Conservation (phyloP, 140 eudicot genomes). For the Anethum foeniculum region DNA sequence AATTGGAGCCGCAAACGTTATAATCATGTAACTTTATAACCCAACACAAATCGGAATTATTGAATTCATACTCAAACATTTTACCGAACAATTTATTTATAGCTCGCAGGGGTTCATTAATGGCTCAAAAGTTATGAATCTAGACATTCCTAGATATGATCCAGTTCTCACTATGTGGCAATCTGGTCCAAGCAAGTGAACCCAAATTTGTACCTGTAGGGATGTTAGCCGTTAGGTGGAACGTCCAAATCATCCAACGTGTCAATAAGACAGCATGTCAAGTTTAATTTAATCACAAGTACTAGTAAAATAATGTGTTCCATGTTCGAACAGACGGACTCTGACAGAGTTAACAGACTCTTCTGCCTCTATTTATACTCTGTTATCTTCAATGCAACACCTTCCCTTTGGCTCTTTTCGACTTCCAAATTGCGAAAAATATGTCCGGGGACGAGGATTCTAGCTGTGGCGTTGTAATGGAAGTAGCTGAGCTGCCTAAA, state of each 20-base stretch:
- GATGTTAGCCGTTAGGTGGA: slow-evolving; percentile 40
- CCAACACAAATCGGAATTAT: too few relatives aligned
- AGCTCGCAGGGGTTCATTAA: background rate
- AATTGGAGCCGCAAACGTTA: too few relatives aligned
- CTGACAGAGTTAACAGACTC: slow-evolving; percentile 16
- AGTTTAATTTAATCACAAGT: background rate
- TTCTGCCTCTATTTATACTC: slow-evolving; percentile 30
- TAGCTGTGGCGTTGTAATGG: slow-evolving; percentile 12
- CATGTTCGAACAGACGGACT: slow-evolving; percentile 21
- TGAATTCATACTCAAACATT: too few relatives aligned
- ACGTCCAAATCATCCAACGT: slow-evolving; percentile 50
- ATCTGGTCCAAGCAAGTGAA: background rate
- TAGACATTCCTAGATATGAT: background rate
- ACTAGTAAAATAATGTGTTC: slow-evolving; percentile 3
- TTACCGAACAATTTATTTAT: too few relatives aligned
- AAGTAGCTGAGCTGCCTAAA: slow-evolving; percentile 22
- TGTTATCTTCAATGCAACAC: slow-evolving; percentile 29
- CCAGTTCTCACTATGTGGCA: slow-evolving; percentile 14
- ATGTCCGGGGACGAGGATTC: slow-evolving; percentile 8
- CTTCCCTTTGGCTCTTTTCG: slow-evolving; percentile 33
- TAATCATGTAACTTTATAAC: too few relatives aligned
- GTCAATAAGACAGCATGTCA: slow-evolving; percentile 20
- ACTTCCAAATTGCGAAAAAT: background rate
- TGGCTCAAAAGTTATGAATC: background rate
- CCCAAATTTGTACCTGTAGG: background rate